A percentile compares a stretch with the other conserved stretches of the same genome.
These are phyloP conservation scores for Citrullus amarus DNA, from an alignment of 306 rosid species.

Conservation along the genomic window DNA sequence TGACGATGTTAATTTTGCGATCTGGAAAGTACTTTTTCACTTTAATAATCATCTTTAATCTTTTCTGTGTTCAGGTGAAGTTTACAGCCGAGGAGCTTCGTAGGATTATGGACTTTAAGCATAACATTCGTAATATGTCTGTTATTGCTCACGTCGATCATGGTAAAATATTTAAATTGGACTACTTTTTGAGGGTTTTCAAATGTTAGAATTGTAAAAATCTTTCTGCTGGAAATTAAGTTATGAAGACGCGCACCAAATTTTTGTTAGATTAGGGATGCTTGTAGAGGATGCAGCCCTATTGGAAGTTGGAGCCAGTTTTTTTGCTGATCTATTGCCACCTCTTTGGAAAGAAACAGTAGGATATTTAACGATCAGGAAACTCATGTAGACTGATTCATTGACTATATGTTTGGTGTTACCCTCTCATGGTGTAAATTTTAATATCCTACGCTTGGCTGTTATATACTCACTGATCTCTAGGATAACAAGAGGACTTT, in stretches of 20 bases:
- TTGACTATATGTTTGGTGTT: neutral
- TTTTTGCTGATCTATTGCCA: neutral
- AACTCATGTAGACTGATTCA: neutral
- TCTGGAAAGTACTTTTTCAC: constrained; percentile 23
- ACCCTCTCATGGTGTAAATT: neutral
- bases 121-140: constrained; percentile 90
- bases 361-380: neutral
- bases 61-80: constrained; percentile 62
- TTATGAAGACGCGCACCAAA: neutral
- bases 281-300: neutral
- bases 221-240: neutral
- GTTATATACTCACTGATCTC: neutral
- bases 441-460: neutral
- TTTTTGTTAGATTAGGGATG: neutral
- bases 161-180: constrained; percentile 22
- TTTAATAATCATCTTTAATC: neutral
- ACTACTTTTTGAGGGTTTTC: neutral
- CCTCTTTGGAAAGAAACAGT: neutral
- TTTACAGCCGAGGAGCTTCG: constrained; percentile 85
- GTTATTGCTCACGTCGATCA: constrained; percentile 91
- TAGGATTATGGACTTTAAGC: constrained; percentile 73
- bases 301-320: neutral
- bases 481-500: neutral
- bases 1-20: neutral
- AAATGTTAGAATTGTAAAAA: neutral